phyloP scores from a whole-genome alignment of 495 filamentous ascomycete species.

The Bathelium albidoporum region DNA sequence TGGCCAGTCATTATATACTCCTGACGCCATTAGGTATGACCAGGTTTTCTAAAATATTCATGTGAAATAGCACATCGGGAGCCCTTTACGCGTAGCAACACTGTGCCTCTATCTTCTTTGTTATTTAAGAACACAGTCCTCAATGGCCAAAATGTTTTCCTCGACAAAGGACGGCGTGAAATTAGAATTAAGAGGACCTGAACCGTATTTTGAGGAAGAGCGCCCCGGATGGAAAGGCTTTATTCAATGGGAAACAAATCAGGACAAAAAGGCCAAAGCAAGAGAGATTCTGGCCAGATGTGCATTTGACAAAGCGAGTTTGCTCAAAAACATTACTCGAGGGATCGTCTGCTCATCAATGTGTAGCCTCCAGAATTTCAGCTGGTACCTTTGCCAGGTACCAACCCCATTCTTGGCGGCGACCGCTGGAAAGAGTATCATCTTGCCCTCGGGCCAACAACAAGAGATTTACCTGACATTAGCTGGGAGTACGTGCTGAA shows the following conservation, averaged over 20 bases:
- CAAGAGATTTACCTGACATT: slow-evolving; percentile 40
- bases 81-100: too few species aligned
- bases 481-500: slow-evolving; percentile 46
- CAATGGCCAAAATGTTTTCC: background rate
- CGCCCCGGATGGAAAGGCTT: slow-evolving; percentile 29
- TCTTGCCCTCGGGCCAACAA: slow-evolving; percentile 42
- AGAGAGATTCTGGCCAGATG: slow-evolving; percentile 43
- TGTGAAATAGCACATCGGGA: too few species aligned
- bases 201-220: slow-evolving; percentile 4
- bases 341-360: background rate
- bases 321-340: background rate
- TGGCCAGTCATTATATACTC: too few species aligned
- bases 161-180: background rate
- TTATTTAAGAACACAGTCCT: too few species aligned
- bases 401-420: slow-evolving; percentile 53
- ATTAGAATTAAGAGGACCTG: background rate
- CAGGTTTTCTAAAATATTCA: too few species aligned
- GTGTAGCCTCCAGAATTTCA: slow-evolving; percentile 46
- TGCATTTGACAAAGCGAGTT: slow-evolving; percentile 15
- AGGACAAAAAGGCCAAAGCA: slow-evolving; percentile 49
- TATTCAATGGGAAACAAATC: slow-evolving; percentile 58
- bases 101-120: too few species aligned
- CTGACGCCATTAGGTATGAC: too few species aligned
- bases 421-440: slow-evolving; percentile 55
- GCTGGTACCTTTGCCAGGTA: slow-evolving; percentile 44